Conservation (phyloP, 768 basidiomycete species). For the Daedalea quercina region DNA sequence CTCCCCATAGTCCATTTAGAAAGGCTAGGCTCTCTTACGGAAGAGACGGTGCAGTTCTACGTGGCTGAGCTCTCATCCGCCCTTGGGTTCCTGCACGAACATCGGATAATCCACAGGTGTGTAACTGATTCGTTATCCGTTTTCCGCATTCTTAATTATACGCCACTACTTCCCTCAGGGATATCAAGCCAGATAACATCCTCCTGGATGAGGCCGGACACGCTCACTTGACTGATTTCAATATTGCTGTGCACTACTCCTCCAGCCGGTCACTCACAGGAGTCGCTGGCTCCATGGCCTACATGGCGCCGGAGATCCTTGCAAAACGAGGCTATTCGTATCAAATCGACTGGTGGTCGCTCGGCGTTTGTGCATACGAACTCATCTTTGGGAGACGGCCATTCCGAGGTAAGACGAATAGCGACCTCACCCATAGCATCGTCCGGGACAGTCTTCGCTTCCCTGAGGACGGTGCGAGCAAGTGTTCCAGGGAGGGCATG, state of each 20-base stretch:
- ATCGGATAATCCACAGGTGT: slow-evolving; percentile 93
- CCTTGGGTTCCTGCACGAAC: slow-evolving; percentile 85
- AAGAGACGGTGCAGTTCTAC: slow-evolving; percentile 81
- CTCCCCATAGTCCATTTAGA: slow-evolving; percentile 73
- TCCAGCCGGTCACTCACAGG: slow-evolving; percentile 81
- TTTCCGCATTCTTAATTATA: slow-evolving; percentile 19
- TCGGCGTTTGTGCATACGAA: slow-evolving; percentile 90
- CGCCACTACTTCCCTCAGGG: slow-evolving; percentile 40
- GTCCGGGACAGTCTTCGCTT: slow-evolving; percentile 81
- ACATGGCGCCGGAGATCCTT: slow-evolving; percentile 95
- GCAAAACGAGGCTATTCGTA: slow-evolving; percentile 91
- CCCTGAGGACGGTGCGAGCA: slow-evolving; percentile 84
- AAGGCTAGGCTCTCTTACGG: slow-evolving; percentile 63
- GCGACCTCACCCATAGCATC: slow-evolving; percentile 88
- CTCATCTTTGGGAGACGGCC: slow-evolving; percentile 88
- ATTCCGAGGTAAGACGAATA: slow-evolving; percentile 91
- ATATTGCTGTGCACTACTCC: slow-evolving; percentile 95
- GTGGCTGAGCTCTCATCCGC: slow-evolving; percentile 87
- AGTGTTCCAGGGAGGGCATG: slow-evolving; percentile 71
- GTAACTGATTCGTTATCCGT: slow-evolving; percentile 26
- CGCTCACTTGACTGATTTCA: slow-evolving; percentile 96
- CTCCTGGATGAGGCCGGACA: slow-evolving; percentile 93
- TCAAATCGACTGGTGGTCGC: slow-evolving; percentile 95
- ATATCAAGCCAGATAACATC: slow-evolving; percentile 97
- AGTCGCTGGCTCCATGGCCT: slow-evolving; percentile 97